Conservation (phyloP, 2,329 filamentous ascomycete genomes). For the Xylaria arbuscula region DNA sequence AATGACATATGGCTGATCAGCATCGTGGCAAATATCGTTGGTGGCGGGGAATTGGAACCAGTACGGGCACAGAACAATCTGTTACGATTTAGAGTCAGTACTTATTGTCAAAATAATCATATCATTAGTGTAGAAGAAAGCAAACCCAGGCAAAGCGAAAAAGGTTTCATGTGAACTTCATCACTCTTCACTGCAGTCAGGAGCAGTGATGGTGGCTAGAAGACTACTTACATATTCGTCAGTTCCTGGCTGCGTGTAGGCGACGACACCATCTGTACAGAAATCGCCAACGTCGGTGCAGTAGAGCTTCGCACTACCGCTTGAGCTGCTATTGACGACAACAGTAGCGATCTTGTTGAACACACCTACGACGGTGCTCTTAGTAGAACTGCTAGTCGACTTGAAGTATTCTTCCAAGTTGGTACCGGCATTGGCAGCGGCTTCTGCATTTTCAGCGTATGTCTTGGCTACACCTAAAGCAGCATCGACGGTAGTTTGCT, state of each 20-base stretch:
- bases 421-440: slow-evolving; percentile 19
- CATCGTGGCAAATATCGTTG: slow-evolving; percentile 16
- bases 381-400: slow-evolving; percentile 21
- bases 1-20: slow-evolving; percentile 28
- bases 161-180: background rate
- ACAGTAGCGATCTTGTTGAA: slow-evolving; percentile 26
- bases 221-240: slow-evolving; percentile 25
- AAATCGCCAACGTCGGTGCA: slow-evolving; percentile 18
- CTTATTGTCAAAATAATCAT: background rate
- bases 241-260: slow-evolving; percentile 13
- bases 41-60: slow-evolving; percentile 27
- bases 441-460: slow-evolving; percentile 9
- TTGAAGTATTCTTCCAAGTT: slow-evolving; percentile 31
- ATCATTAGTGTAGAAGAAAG: no score
- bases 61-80: slow-evolving; percentile 25
- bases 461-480: slow-evolving; percentile 21
- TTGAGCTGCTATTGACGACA: slow-evolving; percentile 22
- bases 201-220: no score
- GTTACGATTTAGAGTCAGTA: background rate
- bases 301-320: slow-evolving; percentile 24
- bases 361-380: slow-evolving; percentile 17
- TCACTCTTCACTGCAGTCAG: background rate
- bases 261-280: slow-evolving; percentile 20
- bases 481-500: slow-evolving; percentile 9
- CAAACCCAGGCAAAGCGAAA: background rate